A percentile compares a stretch with the other conserved stretches of the same genome.
Conservation (phyloP, 1,139 yeast genomes). For the Taiozyma sp. region DNA sequence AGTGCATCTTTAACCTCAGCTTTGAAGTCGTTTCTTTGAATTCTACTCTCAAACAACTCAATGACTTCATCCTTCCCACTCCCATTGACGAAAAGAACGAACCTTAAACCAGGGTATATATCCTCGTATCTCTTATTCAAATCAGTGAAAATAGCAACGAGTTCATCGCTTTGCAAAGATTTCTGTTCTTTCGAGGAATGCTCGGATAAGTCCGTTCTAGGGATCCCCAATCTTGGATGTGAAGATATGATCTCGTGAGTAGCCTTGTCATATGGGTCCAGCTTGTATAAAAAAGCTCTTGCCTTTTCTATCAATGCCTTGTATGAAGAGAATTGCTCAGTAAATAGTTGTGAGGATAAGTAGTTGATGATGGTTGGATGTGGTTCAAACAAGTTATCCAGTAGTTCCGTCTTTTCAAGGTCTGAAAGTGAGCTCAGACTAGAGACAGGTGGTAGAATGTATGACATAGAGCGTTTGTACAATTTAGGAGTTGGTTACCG, state of each 20-base stretch:
- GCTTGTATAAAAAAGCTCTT: conserved; percentile 5
- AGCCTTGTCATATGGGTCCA: conserved; percentile 11
- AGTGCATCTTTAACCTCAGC: conserved; percentile 65
- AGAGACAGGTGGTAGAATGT: not conserved
- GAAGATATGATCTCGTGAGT: conserved; percentile 59
- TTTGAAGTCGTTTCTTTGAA: conserved; percentile 45
- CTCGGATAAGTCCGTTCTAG: conserved; percentile 45
- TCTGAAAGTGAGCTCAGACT: conserved; percentile 9
- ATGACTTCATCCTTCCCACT: conserved; percentile 62
- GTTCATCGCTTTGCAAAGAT: conserved; percentile 44
- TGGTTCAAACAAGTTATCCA: conserved; percentile 21
- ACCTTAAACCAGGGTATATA: conserved; percentile 76
- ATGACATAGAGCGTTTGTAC: not conserved
- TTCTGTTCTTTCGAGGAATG: conserved; percentile 74
- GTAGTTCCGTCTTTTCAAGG: conserved; percentile 11
- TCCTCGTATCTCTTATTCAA: conserved; percentile 63
- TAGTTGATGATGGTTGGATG: conserved; percentile 17
- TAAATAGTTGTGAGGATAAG: conserved; percentile 13
- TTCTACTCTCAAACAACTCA: conserved; percentile 59
- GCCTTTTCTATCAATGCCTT: conserved; percentile 14
- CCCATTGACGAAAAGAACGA: conserved; percentile 91
- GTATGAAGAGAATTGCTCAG: conserved; percentile 7
- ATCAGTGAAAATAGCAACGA: conserved; percentile 30
- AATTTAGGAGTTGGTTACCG: too few species aligned
- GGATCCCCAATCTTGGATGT: conserved; percentile 85